phyloP scores from a whole-genome alignment of 345 rosid genomes.

The Pseudoturritis turrita region DNA sequence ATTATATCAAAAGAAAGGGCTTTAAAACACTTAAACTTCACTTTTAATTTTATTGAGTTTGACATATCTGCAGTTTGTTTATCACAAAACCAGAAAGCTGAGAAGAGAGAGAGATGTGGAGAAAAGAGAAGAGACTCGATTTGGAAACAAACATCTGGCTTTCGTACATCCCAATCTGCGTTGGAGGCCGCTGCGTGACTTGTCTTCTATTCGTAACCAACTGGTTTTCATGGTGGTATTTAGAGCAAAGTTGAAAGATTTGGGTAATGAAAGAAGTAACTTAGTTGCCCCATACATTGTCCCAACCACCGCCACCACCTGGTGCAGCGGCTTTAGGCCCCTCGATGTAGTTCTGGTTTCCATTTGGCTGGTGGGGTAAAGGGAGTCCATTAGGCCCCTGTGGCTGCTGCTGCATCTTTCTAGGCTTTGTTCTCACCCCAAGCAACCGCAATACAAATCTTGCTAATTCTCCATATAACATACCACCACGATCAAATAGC shows the following conservation, averaged over 20 bases:
- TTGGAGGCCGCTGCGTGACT: slow-evolving; percentile 1
- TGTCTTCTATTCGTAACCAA: not conserved
- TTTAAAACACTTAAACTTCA: slow-evolving; percentile 5
- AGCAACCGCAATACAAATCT: slow-evolving; percentile 82
- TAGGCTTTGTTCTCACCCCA: slow-evolving; percentile 72
- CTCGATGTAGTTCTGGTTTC: slow-evolving; percentile 60
- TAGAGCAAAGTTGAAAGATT: not conserved
- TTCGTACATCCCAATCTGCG: not conserved
- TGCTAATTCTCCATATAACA: slow-evolving; percentile 91
- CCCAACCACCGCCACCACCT: slow-evolving; percentile 66
- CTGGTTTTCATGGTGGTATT: not conserved
- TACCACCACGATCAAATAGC: slow-evolving; percentile 89
- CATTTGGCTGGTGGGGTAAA: slow-evolving; percentile 45
- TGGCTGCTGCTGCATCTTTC: slow-evolving; percentile 61
- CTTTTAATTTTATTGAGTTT: slow-evolving; percentile 6
- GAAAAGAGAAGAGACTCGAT: slow-evolving; percentile 14
- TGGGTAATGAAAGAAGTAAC: not conserved
- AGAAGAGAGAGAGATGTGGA: slow-evolving; percentile 1
- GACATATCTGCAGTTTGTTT: slow-evolving; percentile 4
- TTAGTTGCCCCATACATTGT: slow-evolving; percentile 78
- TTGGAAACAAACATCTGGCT: slow-evolving; percentile 3
- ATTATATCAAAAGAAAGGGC: not conserved
- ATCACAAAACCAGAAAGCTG: slow-evolving; percentile 10
- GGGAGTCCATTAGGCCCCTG: slow-evolving; percentile 62
- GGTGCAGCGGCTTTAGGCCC: slow-evolving; percentile 70